A percentile compares a stretch with the other conserved stretches of the same genome.
These are phyloP conservation scores for Candida yuanshanica DNA, from an alignment of 805 yeast genomes.

Conservation along the genomic window DNA sequence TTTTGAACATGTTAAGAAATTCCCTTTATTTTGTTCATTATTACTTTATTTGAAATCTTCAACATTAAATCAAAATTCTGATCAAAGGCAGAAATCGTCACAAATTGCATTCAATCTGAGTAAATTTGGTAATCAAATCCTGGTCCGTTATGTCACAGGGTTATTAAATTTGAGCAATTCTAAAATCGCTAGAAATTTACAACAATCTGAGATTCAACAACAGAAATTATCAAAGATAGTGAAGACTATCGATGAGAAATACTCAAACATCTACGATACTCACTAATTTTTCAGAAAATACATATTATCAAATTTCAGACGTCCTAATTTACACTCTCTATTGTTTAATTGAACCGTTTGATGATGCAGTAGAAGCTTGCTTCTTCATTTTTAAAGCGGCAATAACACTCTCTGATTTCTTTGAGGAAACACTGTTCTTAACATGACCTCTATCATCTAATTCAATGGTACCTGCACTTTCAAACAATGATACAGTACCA, in stretches of 20 bases:
- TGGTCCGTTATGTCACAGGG: slow-evolving; percentile 22
- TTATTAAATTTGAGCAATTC: slow-evolving; percentile 20
- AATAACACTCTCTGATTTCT: slow-evolving; percentile 28
- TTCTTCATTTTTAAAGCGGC: slow-evolving; percentile 18
- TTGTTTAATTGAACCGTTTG: background rate
- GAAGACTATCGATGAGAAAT: background rate
- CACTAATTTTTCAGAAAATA: background rate
- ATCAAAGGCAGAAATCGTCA: slow-evolving; percentile 24
- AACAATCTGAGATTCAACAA: slow-evolving; percentile 21
- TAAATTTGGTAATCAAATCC: slow-evolving; percentile 19
- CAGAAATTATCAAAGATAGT: slow-evolving; percentile 15
- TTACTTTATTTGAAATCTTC: slow-evolving; percentile 19
- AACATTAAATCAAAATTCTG: slow-evolving; percentile 23
- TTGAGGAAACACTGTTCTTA: slow-evolving; percentile 34
- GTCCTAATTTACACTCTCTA: background rate
- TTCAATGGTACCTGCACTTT: slow-evolving; percentile 70
- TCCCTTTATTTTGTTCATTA: slow-evolving; percentile 18
- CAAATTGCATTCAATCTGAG: slow-evolving; percentile 23
- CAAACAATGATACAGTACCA: slow-evolving; percentile 75
- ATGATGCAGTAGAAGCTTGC: slow-evolving; percentile 5
- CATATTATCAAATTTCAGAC: background rate
- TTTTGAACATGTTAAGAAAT: slow-evolving; percentile 14
- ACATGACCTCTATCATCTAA: slow-evolving; percentile 76
- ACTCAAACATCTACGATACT: background rate
- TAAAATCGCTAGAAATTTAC: slow-evolving; percentile 17